Base-by-base conservation (phyloP, 108 stramenopile species). In the Ochromonas danica region DNA sequence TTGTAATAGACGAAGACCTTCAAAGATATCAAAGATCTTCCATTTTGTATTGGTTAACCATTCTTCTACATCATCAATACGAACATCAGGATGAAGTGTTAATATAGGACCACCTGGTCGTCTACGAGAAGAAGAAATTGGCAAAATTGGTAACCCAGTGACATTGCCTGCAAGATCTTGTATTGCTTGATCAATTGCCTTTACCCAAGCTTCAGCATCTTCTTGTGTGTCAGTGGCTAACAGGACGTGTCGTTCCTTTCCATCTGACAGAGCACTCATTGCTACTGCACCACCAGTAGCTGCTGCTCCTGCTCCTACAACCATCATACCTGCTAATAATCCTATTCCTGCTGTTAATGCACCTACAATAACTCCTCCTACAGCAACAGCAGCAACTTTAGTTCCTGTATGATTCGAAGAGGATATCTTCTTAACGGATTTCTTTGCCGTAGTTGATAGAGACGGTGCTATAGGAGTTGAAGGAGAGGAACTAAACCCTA, bases 281-380 rank as follows among this genome's bases (percentile, higher is more conserved):
- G 89, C 91, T n/a, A 90, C 92, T 35, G 88, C 87, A 0, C 90
- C 93, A 1, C 91, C 93, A 51, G 14, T 22, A 3, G 89, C 91
- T 6, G 91, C 91, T 33, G 91, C 91, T 39, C 90, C 88, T 22
- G 90, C 84, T 0, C 91, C 90, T 1, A 94, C 67, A 77, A 91
- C 84, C 1, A 90, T 83, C 62, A 93, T 78, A n/a, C 91, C 94
- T 1, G 85, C 86, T n/a, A 91, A 86, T 10, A 93, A 65, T 22
- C 92, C 91, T 25, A 90, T 83, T 10, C 94, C 94, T 17, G 91
- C 90, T 17, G 94, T 94, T 27, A 93, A 62, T 1, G 93, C 86
- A 14, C 91, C 89, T 10, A 90, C 84, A 0, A 91, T 90, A 25
- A 89, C 84, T 43, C 88, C 90, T n/a, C 90, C 92, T 45, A 87